A percentile compares a stretch with the other conserved stretches of the same genome.
Evolutionary conservation across 1,139 yeast species (phyloP).

Genomic region (Yamadazyma taylorii): DNA sequence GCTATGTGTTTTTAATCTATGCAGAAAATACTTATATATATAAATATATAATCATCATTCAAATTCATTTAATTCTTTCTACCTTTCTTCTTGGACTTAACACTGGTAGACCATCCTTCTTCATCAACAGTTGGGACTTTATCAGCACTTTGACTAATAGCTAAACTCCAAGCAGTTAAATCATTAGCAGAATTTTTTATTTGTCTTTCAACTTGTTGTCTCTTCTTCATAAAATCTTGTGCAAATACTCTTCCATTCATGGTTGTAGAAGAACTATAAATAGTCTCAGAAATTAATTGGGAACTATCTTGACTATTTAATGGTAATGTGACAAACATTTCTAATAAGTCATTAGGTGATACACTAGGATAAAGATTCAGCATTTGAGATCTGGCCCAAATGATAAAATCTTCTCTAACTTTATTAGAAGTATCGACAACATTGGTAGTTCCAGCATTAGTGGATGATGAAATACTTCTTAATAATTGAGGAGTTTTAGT

Average conservation of each 20-base stretch:
- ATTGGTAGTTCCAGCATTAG: slow-evolving; percentile 20
- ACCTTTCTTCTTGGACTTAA: slow-evolving; percentile 55
- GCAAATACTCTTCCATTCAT: slow-evolving; percentile 97
- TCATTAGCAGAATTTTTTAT: slow-evolving; percentile 50
- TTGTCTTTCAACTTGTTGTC: slow-evolving; percentile 65
- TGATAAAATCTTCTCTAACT: slow-evolving; percentile 64
- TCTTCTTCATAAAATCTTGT: slow-evolving; percentile 79
- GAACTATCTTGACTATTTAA: slow-evolving; percentile 62
- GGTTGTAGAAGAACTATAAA: slow-evolving; percentile 84
- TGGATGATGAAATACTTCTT: slow-evolving; percentile 38
- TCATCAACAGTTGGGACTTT: slow-evolving; percentile 52
- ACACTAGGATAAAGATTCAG: slow-evolving; percentile 73
- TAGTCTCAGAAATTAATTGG: slow-evolving; percentile 89
- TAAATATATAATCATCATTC: too few relatives aligned
- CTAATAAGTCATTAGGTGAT: slow-evolving; percentile 70
- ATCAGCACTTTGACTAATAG: slow-evolving; percentile 50
- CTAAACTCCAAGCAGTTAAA: slow-evolving; percentile 67
- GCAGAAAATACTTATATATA: not conserved
- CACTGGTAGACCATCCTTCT: slow-evolving; percentile 71
- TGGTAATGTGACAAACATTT: slow-evolving; percentile 80
- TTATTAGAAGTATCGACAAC: slow-evolving; percentile 26
- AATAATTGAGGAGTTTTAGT: slow-evolving; percentile 42
- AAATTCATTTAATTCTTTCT: slow-evolving; percentile 14
- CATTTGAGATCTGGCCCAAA: slow-evolving; percentile 83
- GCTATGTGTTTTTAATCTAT: not conserved